These are phyloP conservation scores for Truncatella angustata DNA, from an alignment of 2,329 filamentous ascomycete genomes.

Conservation along the genomic window DNA sequence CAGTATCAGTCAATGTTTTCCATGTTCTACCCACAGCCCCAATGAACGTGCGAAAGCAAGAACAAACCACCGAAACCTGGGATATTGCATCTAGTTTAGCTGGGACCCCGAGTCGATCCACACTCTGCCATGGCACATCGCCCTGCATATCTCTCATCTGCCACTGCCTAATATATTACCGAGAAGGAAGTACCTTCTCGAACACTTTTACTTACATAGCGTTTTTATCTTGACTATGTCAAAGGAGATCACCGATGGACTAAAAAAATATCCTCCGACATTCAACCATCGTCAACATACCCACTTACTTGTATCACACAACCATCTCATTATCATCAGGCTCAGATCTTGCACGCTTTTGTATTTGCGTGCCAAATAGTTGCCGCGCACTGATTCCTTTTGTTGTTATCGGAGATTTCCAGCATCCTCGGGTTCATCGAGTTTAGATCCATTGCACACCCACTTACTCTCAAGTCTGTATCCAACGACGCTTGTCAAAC, in stretches of 20 bases:
- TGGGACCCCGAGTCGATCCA: conserved; percentile 4
- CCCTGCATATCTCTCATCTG: conserved; percentile 1
- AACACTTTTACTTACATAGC: background rate
- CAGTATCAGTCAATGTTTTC: conserved; percentile 2
- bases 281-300: conserved; percentile 1
- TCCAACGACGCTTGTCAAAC: background rate
- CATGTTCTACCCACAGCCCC: conserved; percentile 9
- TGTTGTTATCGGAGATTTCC: background rate
- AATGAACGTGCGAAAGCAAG: conserved; percentile 10
- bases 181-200: background rate
- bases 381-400: background rate
- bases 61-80: conserved; percentile 6
- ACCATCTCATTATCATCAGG: conserved; percentile 9
- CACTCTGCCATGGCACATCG: conserved; percentile 3
- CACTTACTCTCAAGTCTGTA: background rate
- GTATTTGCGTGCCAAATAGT: background rate
- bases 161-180: conserved; percentile 4
- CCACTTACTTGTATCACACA: conserved; percentile 7
- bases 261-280: conserved; percentile 3
- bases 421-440: background rate
- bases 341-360: conserved; percentile 6
- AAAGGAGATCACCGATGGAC: conserved; percentile 6
- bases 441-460: conserved; percentile 1
- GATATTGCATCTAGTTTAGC: conserved; percentile 7
- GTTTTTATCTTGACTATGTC: background rate